Percentiles rank a stretch among this genome's conserved stretches.
Conservation (phyloP, 2,329 filamentous ascomycete genomes). For the Alternaria angustiovoidea region DNA sequence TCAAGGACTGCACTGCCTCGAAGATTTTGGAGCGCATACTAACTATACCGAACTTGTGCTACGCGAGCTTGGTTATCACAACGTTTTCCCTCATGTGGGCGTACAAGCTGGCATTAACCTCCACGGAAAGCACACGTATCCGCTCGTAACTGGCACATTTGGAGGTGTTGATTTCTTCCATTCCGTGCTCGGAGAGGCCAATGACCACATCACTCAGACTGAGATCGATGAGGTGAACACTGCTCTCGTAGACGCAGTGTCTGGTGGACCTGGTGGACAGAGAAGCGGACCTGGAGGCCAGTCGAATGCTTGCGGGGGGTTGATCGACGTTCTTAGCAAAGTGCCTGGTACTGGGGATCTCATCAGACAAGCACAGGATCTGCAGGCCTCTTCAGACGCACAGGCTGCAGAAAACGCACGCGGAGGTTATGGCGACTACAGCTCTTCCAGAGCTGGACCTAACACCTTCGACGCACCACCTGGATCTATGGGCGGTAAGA, state of each 20-base stretch:
- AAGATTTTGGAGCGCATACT: conserved; percentile 64
- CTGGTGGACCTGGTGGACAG: conserved; percentile 26
- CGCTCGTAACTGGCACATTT: conserved; percentile 64
- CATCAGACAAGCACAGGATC: conserved; percentile 55
- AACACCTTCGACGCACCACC: conserved; percentile 52
- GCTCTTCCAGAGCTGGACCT: conserved; percentile 48
- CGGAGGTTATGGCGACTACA: conserved; percentile 48
- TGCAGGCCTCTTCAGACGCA: conserved; percentile 58
- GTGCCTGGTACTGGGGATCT: conserved; percentile 68
- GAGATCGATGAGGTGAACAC: conserved; percentile 59
- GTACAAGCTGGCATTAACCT: conserved; percentile 56
- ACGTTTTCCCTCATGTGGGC: conserved; percentile 63
- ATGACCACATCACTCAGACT: conserved; percentile 59
- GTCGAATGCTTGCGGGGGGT: conserved; percentile 42
- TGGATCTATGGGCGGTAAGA: conserved; percentile 51
- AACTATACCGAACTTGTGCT: conserved; percentile 64
- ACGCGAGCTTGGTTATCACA: conserved; percentile 59
- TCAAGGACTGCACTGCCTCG: conserved; percentile 62
- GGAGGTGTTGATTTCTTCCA: conserved; percentile 62
- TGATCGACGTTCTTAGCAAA: conserved; percentile 77
- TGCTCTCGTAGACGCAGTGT: conserved; percentile 52
- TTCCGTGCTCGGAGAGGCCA: conserved; percentile 60
- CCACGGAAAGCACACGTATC: conserved; percentile 58
- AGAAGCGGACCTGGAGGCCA: conserved; percentile 42
- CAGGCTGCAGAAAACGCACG: conserved; percentile 58